A percentile compares a stretch with the other conserved stretches of the same genome.
Evolutionary conservation across 2,329 filamentous ascomycete genomes (phyloP).

Genomic region (Periconia sp.): DNA sequence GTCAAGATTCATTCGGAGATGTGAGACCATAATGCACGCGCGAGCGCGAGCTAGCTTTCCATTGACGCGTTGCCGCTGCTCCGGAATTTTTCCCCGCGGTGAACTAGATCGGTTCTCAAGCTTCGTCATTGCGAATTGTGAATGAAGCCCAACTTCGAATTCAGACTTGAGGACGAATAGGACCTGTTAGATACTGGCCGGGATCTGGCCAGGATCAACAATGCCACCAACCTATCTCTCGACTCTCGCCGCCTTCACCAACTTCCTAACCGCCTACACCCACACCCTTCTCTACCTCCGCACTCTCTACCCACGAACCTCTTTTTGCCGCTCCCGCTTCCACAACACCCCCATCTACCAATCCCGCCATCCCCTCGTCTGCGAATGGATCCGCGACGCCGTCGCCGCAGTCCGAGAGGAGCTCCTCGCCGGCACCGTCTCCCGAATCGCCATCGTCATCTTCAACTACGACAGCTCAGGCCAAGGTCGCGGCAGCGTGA

Average conservation of each 20-base stretch:
- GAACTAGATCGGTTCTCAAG: no score
- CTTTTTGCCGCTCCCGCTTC: conserved; percentile 79
- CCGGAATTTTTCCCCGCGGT: no score
- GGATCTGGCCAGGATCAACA: conserved; percentile 1
- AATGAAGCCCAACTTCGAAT: no score
- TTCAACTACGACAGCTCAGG: conserved; percentile 48
- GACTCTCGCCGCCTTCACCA: conserved; percentile 73
- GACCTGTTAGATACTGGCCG: no score
- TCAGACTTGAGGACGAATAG: no score
- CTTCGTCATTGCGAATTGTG: no score
- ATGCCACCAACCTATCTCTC: conserved; percentile 41
- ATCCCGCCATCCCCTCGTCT: conserved; percentile 83
- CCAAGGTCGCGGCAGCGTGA: conserved; percentile 38
- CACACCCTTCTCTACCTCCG: conserved; percentile 89
- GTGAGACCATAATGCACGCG: no score
- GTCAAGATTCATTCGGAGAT: no score
- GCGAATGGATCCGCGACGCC: conserved; percentile 83
- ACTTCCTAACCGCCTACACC: conserved; percentile 81
- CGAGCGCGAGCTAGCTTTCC: no score
- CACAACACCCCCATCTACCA: conserved; percentile 87
- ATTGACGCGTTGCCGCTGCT: no score
- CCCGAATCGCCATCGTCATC: conserved; percentile 63
- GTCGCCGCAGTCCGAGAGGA: conserved; percentile 74
- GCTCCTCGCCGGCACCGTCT: conserved; percentile 64
- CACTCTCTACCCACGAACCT: conserved; percentile 74